phyloP scores from a whole-genome alignment of 345 rosid genomes.

The Hibiscus mutabilis region DNA sequence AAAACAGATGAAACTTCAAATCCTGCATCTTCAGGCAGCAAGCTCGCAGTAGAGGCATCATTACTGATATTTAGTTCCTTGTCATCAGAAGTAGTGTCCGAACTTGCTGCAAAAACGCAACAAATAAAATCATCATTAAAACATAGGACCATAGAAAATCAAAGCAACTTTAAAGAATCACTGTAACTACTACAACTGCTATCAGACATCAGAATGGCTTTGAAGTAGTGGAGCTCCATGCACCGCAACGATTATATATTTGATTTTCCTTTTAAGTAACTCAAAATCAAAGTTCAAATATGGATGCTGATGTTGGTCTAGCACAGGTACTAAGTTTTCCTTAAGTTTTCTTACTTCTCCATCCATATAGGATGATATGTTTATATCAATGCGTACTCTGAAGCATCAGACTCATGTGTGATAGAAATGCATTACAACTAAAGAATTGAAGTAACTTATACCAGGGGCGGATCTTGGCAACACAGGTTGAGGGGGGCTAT shows the following conservation, averaged over 20 bases:
- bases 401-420: not conserved
- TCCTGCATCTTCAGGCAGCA: conserved; percentile 38
- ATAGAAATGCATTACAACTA: not conserved
- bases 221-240: not conserved
- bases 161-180: not conserved
- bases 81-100: conserved; percentile 32
- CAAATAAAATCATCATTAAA: not conserved
- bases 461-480: no score
- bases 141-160: not conserved
- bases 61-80: conserved; percentile 30
- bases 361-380: not conserved
- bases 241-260: not conserved
- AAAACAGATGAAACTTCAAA: conserved; percentile 48
- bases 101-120: conserved; percentile 9
- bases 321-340: not conserved
- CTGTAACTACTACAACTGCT: not conserved
- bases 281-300: not conserved
- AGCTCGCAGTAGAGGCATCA: conserved; percentile 17
- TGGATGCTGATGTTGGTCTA: not conserved
- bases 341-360: not conserved
- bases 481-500: no score
- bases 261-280: not conserved
- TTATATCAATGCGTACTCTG: not conserved
- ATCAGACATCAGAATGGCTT: not conserved
- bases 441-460: not conserved